Conservation (phyloP, 208 protist species). For the Trypanosoma brucei region DNA sequence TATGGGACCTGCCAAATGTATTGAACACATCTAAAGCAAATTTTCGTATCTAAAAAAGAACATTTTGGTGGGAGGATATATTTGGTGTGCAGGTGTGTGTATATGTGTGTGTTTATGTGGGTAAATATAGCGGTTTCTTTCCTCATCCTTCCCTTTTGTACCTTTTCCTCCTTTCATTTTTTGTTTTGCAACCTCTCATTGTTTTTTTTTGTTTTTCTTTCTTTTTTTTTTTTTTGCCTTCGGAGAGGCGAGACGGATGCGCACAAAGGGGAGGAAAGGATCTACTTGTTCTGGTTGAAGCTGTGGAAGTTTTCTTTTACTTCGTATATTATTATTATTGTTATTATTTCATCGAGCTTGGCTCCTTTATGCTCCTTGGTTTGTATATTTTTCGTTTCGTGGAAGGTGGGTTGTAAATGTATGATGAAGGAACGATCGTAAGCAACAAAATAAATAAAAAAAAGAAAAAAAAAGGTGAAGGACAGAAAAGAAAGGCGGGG, state of each 20-base stretch:
- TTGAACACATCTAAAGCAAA: slow-evolving; percentile 47
- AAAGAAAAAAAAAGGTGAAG: slow-evolving; percentile 8
- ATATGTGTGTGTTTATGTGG: neutral
- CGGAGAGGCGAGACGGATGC: too few species aligned
- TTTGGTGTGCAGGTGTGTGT: neutral
- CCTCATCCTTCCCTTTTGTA: neutral
- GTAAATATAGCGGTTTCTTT: neutral
- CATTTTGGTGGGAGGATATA: slow-evolving; percentile 10
- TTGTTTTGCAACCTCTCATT: slow-evolving; percentile 19
- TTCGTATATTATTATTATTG: too few species aligned
- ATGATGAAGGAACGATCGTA: neutral
- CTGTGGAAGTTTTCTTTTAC: too few species aligned
- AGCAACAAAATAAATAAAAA: slow-evolving; percentile 15
- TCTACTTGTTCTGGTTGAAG: too few species aligned
- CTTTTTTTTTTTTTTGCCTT: too few species aligned
- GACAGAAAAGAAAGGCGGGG: slow-evolving; percentile 15
- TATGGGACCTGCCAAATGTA: slow-evolving; percentile 80
- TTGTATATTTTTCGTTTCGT: too few species aligned
- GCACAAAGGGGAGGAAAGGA: too few species aligned
- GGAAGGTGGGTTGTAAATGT: too few species aligned
- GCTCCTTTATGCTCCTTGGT: too few species aligned
- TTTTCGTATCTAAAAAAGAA: too few species aligned
- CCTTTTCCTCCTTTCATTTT: neutral
- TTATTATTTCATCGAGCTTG: too few species aligned
- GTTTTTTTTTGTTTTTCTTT: too few species aligned